Conservation (phyloP, 495 filamentous ascomycete species). For the Penicillium lividum region DNA sequence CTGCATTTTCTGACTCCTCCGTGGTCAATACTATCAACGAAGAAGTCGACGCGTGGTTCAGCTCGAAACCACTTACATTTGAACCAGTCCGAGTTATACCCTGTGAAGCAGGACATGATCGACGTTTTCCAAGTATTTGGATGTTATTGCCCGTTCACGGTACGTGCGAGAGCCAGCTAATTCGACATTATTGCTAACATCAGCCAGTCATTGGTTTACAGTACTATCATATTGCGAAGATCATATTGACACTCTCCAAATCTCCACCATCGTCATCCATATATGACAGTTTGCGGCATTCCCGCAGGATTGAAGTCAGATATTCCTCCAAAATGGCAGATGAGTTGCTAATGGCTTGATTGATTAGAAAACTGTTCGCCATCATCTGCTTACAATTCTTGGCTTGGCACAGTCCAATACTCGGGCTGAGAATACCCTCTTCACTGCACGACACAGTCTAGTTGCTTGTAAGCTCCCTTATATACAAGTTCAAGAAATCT, state of each 20-base stretch:
- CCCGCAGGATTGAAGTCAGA: conserved; percentile 26
- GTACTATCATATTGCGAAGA: conserved; percentile 37
- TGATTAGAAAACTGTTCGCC: conserved; percentile 25
- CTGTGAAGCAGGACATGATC: conserved; percentile 11
- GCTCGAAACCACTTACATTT: conserved; percentile 28
- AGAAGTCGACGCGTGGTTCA: conserved; percentile 29
- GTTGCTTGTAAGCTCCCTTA: conserved; percentile 26
- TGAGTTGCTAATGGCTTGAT: background rate
- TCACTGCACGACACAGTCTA: conserved; percentile 34
- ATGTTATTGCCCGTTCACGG: conserved; percentile 36
- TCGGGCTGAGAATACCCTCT: conserved; percentile 33
- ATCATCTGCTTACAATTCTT: conserved; percentile 29
- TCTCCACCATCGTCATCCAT: conserved; percentile 13
- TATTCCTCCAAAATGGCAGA: background rate
- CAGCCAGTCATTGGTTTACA: conserved; percentile 30
- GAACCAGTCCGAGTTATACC: conserved; percentile 22
- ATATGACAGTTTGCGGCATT: conserved; percentile 28
- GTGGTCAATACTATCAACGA: conserved; percentile 3
- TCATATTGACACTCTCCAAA: conserved; percentile 26
- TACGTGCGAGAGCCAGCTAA: conserved; percentile 2
- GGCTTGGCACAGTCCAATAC: conserved; percentile 32
- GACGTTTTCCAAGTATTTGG: conserved; percentile 28
- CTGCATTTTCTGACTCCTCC: conserved; percentile 17
- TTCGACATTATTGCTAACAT: background rate
- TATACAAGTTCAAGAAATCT: background rate